These are phyloP conservation scores for Flammula alnicola DNA, from an alignment of 1,284 basidiomycete genomes.

Conservation along the genomic window DNA sequence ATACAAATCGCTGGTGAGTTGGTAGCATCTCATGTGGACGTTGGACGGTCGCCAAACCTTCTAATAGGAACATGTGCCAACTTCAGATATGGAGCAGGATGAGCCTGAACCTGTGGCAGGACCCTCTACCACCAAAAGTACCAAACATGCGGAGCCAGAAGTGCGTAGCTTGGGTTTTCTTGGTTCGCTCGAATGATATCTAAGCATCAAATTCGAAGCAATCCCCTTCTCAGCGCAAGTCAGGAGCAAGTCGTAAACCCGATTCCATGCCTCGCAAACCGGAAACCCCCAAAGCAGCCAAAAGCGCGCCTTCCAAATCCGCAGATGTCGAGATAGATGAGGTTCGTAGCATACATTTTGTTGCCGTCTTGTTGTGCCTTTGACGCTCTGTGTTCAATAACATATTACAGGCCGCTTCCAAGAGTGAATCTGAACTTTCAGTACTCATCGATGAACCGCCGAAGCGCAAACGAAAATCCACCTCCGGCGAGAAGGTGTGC, in stretches of 20 bases:
- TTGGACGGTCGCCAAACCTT: neutral
- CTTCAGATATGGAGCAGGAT: constrained; percentile 40
- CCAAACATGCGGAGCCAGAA: constrained; percentile 10
- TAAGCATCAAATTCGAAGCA: too few species aligned
- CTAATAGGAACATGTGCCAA: constrained; percentile 33
- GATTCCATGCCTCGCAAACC: constrained; percentile 3
- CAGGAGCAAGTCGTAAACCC: too few species aligned
- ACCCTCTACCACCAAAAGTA: constrained; percentile 10
- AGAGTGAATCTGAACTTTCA: constrained; percentile 67
- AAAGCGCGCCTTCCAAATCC: constrained; percentile 5
- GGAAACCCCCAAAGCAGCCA: neutral
- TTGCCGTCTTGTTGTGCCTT: neutral
- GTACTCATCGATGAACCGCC: constrained; percentile 62
- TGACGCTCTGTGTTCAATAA: neutral
- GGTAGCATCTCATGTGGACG: neutral
- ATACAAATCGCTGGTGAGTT: constrained; percentile 35
- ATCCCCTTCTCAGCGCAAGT: too few species aligned
- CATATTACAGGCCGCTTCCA: constrained; percentile 15
- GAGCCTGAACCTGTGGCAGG: constrained; percentile 20
- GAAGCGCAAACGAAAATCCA: constrained; percentile 40
- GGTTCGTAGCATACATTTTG: neutral
- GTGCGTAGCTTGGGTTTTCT: constrained; percentile 6
- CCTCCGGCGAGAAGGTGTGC: constrained; percentile 41
- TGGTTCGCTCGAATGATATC: too few species aligned
- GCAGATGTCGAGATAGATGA: constrained; percentile 3